Conservation (phyloP, 805 yeast species). For the Tanozyma kutaoensis region DNA sequence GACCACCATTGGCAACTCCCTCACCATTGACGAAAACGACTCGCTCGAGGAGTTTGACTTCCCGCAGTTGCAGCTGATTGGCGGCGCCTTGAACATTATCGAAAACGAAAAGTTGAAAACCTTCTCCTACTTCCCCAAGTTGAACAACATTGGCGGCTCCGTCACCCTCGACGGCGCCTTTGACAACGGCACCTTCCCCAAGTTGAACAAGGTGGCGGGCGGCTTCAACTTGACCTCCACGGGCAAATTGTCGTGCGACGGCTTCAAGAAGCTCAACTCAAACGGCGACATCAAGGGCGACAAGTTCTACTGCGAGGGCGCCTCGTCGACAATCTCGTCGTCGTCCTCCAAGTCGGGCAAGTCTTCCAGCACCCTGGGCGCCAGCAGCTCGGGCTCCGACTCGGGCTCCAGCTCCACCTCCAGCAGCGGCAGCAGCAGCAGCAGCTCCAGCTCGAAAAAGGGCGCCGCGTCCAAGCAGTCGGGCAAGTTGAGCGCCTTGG, state of each 20-base stretch:
- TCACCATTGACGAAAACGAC: conserved; percentile 62
- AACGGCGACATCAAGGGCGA: conserved; percentile 88
- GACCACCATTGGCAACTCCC: conserved; percentile 62
- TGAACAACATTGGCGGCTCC: conserved; percentile 80
- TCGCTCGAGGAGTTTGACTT: conserved; percentile 58
- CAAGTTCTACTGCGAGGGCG: conserved; percentile 63
- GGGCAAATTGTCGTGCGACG: conserved; percentile 71
- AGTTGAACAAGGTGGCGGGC: conserved; percentile 75
- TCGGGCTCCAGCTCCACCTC: conserved; percentile 10
- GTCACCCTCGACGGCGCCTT: conserved; percentile 70
- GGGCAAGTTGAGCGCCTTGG: too few relatives aligned
- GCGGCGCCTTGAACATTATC: conserved; percentile 88
- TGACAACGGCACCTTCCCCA: conserved; percentile 62
- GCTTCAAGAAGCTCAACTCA: conserved; percentile 57
- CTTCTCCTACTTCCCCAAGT: conserved; percentile 61
- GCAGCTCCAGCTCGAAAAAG: conserved; percentile 9
- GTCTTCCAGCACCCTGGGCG: conserved; percentile 9
- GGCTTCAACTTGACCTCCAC: conserved; percentile 74
- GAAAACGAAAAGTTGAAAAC: conserved; percentile 65
- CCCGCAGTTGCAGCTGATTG: conserved; percentile 56
- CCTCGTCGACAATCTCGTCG: conserved; percentile 24
- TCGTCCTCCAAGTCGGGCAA: conserved; percentile 30
- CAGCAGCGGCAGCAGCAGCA: conserved; percentile 7
- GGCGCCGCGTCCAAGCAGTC: conserved; percentile 16
- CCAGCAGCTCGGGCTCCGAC: conserved; percentile 16